Evolutionary conservation across 306 rosid species (phyloP), one percentile per base, ranked within the genome.

Genomic region (Citrullus mucosospermus): DNA sequence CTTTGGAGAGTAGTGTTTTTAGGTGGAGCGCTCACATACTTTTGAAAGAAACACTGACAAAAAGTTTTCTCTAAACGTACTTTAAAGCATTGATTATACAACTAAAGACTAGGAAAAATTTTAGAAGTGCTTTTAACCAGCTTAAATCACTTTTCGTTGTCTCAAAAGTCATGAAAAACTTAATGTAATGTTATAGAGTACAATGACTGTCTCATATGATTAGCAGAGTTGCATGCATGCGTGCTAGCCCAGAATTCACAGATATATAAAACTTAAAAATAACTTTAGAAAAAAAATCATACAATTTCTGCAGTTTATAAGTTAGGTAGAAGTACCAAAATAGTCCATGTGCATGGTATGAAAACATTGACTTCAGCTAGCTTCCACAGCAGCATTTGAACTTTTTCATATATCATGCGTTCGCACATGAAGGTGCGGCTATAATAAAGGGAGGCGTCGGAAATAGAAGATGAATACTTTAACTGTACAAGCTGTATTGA

Each of bases 301-400:
- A 63, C 71, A 16, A 0, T 18, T 36, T 38, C 22, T 38, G 28
- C 57, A 22, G 18, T 17, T 39, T 68, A 41, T 68, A 54, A 38
- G 54, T 68, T 66, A 68, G 14, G 30, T 20, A 51, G 16, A 15
- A 73, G 43, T 51, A 73, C 78, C 78, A 73, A 54, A 73, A 17
- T 10, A 15, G 48, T 73, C 78, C 78, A 73, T 50, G 78, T 48
- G 78, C 78, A 73, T 51, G 78, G 78, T 17, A 51, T 73, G 61
- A 73, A 73, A 73, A 53, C 46, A 15, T 15, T 51, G 25, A 59
- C 56, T 28, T 73, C 61, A 34, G 61, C 78, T 7, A 73, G 62
- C 30, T 73, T 73, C 78, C 7, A 30, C 20, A 73, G 44, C 25
- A 73, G 30, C 78, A 54, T 54, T 54, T 51, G 39, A 20, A 73